Evolutionary conservation across 768 basidiomycete genomes (phyloP), one percentile per base, ranked within the genome.

Genomic region (Lactifluus subvellereus): DNA sequence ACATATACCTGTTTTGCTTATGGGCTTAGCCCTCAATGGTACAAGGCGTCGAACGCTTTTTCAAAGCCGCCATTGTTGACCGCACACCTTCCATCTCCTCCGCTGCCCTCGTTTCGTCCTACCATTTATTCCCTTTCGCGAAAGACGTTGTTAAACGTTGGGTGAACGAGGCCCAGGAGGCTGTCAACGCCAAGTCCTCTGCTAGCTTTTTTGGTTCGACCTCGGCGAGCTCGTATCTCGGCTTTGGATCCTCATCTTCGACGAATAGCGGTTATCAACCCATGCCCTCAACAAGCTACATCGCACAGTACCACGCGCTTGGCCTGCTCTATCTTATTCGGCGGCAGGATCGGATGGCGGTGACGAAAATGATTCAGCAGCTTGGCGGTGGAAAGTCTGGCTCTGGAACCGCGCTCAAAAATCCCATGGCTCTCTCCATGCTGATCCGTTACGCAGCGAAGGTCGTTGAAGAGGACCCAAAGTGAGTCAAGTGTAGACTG

Each of bases 361-460:
- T 98, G 38, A 98, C 94, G 33, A 99, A 98, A 78, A 96, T 98
- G 94, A 95, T 99, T 55, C 96, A 98, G 74, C 96, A 98, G 73
- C 82, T 98, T 18, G 92, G 91, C 49, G 91, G 91, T 6, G 91
- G 91, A 14, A 90, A 90, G 70, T 86, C 89, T 43, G 91, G 91
- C 33, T 80, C 88, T 45, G 89, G 88, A 7, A 90, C 89, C 22
- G 87, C 87, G 10, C 73, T 99, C 69, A 94, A 94, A 78, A 98
- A 94, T 73, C 86, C 96, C 6, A 94, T 97, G 91, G 94, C 97
- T 5, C 79, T 98, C 38, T 98, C 94, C 75, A 97, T 99, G 95
- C 81, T 99, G 67, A 96, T 98, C 73, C 87, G 96, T 32, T 98
- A 94, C 76, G 94, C 96, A 13, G 88, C 94, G n/a, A 98, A 98